Evolutionary conservation across 192 early-diverging fungal genomes (phyloP).

Genomic region (Backusella psychrophila): DNA sequence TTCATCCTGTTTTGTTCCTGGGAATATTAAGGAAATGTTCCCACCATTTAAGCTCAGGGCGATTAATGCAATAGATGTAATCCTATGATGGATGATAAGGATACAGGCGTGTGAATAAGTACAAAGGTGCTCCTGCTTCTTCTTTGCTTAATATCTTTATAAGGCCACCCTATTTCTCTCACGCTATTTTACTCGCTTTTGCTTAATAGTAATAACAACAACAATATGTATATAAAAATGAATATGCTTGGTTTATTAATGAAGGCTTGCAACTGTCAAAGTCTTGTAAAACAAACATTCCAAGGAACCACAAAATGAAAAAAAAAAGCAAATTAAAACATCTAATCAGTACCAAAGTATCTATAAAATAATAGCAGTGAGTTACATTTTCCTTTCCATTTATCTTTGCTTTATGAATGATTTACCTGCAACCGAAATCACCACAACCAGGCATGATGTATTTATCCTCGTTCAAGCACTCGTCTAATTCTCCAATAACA

Average conservation of each 20-base stretch:
- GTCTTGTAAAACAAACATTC: background rate
- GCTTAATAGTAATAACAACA: background rate
- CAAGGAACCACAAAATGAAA: background rate
- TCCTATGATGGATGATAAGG: background rate
- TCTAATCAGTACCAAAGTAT: conserved; percentile 29
- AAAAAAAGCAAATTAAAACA: background rate
- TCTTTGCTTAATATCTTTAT: background rate
- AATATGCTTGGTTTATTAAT: background rate
- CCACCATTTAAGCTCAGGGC: no score
- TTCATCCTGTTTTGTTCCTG: no score
- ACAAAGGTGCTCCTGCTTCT: background rate
- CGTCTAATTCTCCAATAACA: conserved; percentile 84
- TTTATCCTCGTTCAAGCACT: conserved; percentile 74
- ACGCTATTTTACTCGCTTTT: background rate
- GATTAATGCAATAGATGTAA: background rate
- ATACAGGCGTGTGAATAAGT: background rate
- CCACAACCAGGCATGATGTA: conserved; percentile 92
- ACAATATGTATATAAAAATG: background rate
- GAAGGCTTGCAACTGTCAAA: background rate
- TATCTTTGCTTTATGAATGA: background rate
- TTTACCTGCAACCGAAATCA: conserved; percentile 89
- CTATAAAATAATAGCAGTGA: background rate
- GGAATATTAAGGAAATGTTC: no score
- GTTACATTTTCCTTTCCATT: background rate
- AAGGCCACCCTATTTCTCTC: background rate